A percentile compares a stretch with the other conserved stretches of the same genome.
phyloP scores from a whole-genome alignment of 2,329 filamentous ascomycete species.

The Furcasterigmium sp. region DNA sequence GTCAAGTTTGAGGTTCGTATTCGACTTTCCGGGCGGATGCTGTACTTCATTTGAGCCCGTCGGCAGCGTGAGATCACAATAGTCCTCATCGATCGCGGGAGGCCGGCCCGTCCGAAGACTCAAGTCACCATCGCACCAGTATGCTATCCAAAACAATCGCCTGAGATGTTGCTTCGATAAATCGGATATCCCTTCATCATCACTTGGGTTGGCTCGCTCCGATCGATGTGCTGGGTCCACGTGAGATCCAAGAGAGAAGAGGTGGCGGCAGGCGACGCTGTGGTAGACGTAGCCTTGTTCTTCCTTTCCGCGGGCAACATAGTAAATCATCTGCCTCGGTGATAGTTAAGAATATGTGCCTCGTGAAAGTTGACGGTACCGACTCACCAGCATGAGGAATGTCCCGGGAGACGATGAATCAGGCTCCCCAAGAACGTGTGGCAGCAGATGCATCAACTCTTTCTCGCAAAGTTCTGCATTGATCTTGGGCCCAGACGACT shows the following conservation, averaged over 20 bases:
- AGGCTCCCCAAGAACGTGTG: conserved; percentile 34
- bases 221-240: not conserved
- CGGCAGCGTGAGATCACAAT: conserved; percentile 47
- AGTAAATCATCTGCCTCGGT: not conserved
- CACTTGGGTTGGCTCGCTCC: not conserved
- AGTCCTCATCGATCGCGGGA: conserved; percentile 42
- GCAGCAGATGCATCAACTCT: conserved; percentile 35
- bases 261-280: not conserved
- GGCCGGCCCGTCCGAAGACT: conserved; percentile 47
- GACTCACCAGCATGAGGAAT: conserved; percentile 40
- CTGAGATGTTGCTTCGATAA: conserved; percentile 21
- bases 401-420: conserved; percentile 39
- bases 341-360: not conserved
- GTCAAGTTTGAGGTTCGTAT: not conserved
- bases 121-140: conserved; percentile 49
- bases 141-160: conserved; percentile 49
- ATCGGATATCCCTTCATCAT: not conserved
- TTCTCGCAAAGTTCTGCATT: conserved; percentile 33
- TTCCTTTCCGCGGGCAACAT: not conserved
- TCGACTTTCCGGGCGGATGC: not conserved
- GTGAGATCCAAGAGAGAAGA: not conserved
- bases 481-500: conserved; percentile 15
- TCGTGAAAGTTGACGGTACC: not conserved
- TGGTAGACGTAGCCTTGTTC: not conserved
- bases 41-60: not conserved